Evolutionary conservation across 345 rosid species (phyloP).

Genomic region (Carallia pectinifolia): DNA sequence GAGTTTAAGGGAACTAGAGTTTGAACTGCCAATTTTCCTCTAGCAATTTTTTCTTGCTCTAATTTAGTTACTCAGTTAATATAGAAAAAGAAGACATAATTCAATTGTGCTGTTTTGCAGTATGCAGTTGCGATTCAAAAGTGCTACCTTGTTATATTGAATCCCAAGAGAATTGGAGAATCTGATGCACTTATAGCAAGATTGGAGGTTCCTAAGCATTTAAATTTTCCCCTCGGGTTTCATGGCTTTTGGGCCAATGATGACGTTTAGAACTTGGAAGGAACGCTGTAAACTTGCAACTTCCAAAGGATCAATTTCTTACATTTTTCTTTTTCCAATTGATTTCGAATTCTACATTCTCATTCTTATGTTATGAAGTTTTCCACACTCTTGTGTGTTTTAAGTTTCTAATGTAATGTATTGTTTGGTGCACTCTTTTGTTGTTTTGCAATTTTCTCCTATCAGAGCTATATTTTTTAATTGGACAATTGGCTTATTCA

Average conservation of each 20-base stretch:
- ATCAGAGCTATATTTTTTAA: too few relatives aligned
- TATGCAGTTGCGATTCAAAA: slow-evolving; percentile 82
- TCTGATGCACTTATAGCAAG: slow-evolving; percentile 59
- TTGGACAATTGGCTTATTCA: too few relatives aligned
- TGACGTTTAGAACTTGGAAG: neutral
- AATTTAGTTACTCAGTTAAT: neutral
- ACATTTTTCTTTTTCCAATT: neutral
- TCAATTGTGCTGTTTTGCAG: slow-evolving; percentile 32
- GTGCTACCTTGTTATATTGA: slow-evolving; percentile 73
- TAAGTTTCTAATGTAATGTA: too few relatives aligned
- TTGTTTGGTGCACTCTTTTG: too few relatives aligned
- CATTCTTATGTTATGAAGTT: too few relatives aligned
- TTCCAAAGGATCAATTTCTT: neutral
- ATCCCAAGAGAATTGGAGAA: slow-evolving; percentile 74
- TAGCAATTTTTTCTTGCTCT: neutral
- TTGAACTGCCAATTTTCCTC: too few relatives aligned
- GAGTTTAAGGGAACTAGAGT: too few relatives aligned
- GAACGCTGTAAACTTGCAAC: neutral
- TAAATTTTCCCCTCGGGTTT: slow-evolving; percentile 85
- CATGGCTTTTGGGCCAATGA: slow-evolving; percentile 77
- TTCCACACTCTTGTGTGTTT: too few relatives aligned
- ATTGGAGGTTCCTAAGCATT: slow-evolving; percentile 71
- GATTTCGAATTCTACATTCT: too few relatives aligned
- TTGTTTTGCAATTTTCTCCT: too few relatives aligned
- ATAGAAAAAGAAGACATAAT: too few relatives aligned